These are phyloP conservation scores for Wickerhamomyces bisporus DNA, from an alignment of 805 yeast species.

Conservation along the genomic window DNA sequence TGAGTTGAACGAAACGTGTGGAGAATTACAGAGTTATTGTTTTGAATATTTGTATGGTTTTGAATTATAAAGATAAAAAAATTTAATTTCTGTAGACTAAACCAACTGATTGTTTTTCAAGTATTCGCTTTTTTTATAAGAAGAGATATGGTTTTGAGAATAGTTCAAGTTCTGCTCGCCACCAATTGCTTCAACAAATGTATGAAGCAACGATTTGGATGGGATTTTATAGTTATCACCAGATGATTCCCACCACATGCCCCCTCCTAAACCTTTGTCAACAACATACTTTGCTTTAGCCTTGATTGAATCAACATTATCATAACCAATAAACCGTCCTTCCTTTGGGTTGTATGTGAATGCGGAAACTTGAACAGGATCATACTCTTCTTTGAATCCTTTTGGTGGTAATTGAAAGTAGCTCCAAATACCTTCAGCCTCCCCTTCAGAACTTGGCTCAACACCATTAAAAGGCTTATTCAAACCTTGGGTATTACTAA, in stretches of 20 bases:
- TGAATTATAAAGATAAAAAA: too few species aligned
- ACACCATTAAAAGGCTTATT: constrained; percentile 41
- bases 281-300: constrained; percentile 57
- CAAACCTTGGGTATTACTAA: constrained; percentile 35
- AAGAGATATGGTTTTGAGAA: constrained; percentile 5
- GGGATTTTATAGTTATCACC: constrained; percentile 49
- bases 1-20: too few species aligned
- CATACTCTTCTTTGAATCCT: constrained; percentile 43
- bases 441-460: constrained; percentile 39
- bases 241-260: constrained; percentile 92
- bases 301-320: constrained; percentile 47
- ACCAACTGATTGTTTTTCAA: constrained; percentile 5
- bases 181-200: constrained; percentile 34
- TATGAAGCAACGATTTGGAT: constrained; percentile 36
- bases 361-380: constrained; percentile 47
- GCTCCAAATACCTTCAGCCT: constrained; percentile 44
- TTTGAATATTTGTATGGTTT: too few species aligned
- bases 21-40: too few species aligned
- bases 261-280: constrained; percentile 60
- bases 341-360: constrained; percentile 39
- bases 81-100: too few species aligned
- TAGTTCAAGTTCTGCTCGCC: constrained; percentile 8
- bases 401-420: constrained; percentile 50
- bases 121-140: constrained; percentile 11
- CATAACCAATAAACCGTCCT: constrained; percentile 55